Evolutionary conservation across 108 stramenopile genomes (phyloP), one percentile per base, ranked within the genome.

Genomic region (Mediolabrus comicus): DNA sequence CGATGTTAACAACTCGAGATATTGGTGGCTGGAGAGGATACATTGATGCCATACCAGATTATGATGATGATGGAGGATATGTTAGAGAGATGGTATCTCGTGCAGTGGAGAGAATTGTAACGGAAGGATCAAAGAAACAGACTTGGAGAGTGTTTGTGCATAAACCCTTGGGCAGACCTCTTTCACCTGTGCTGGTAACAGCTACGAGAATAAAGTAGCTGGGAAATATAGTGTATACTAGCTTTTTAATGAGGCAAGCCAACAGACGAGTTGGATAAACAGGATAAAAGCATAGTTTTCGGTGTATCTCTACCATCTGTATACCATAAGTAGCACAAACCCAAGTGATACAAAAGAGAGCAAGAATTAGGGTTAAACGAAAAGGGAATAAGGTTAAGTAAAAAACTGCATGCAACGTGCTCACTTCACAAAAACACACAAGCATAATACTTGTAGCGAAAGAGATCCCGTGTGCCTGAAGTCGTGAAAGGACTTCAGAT

Each of bases 11-110:
- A 0, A 82, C 83, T 54, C 39, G 76, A 41, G 77, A 87, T 38
- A 74, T 68, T 39, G 77, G 80, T 9, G 86, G 83, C 29, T 94
- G 92, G 92, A 74, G 70, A 69, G 74, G 67, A 16, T 87, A 79
- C 67, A 26, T 81, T 51, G 53, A 76, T 5, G 22, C 51, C 14
- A 75, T 64, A 61, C 59, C 76, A 54, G 58, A 74, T 46, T 65
- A 69, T 57, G 66, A 43, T 57, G 66, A 43, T 14, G 34, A 58
- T 32, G 54, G 38, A 31, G 39, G 38, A 16, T 53, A 54, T 59
- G 54, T 80, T 22, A 53, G 66, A 71, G 36, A 74, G n/a, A 53
- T 68, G 22, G 72, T 90, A 7, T 41, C 31, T 2, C 27, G 19
- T 3, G 66, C 79, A 25, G 31, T 90, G 28, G 81, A 79, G 46